These are phyloP conservation scores for Neurospora tetrasperma DNA, from an alignment of 495 filamentous ascomycete genomes.

Conservation along the genomic window DNA sequence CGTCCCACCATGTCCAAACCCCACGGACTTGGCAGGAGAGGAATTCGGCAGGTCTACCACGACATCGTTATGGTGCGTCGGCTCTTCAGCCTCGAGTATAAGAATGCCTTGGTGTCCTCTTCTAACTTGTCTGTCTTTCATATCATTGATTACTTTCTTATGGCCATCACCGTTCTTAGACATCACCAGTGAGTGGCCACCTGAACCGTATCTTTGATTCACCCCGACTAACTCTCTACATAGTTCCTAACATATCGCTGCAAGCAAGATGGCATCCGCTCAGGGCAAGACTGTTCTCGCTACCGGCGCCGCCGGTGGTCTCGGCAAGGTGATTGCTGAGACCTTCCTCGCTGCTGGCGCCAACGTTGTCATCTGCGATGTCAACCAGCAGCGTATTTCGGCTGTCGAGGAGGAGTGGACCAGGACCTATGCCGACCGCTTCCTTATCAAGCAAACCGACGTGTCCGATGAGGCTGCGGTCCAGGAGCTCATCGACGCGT, in stretches of 20 bases:
- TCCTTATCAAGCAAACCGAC: constrained; percentile 24
- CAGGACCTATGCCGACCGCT: constrained; percentile 15
- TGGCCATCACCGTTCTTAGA: not conserved
- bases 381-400: constrained; percentile 32
- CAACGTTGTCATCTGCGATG: constrained; percentile 36
- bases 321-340: constrained; percentile 31
- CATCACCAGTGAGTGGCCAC: not conserved
- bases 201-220: not conserved
- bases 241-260: not conserved
- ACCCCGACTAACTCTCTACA: not conserved
- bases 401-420: constrained; percentile 20
- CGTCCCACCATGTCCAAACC: not conserved
- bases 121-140: not conserved
- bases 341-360: constrained; percentile 31
- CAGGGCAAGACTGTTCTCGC: constrained; percentile 32
- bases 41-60: not conserved
- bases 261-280: constrained; percentile 11
- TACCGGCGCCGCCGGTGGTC: constrained; percentile 34
- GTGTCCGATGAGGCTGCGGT: constrained; percentile 29
- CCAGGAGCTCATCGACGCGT: constrained; percentile 21
- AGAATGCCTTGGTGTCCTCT: not conserved
- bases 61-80: not conserved
- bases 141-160: not conserved
- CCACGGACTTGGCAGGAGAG: not conserved
- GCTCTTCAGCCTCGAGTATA: not conserved